Conservation (phyloP, 345 rosid species). For the Populus euphratica region DNA sequence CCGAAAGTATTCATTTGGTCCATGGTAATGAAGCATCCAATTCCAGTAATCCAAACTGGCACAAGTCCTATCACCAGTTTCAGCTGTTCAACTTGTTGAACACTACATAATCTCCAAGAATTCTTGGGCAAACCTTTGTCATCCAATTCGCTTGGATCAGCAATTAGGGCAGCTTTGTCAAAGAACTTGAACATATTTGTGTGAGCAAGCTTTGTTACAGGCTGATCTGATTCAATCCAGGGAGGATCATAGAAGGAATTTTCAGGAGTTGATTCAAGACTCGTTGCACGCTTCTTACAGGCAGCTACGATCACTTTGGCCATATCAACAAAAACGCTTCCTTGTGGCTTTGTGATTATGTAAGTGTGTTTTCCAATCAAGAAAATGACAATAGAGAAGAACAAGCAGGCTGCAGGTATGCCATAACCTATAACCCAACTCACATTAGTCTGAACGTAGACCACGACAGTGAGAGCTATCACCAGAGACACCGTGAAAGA, state of each 20-base stretch:
- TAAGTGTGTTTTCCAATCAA: constrained; percentile 51
- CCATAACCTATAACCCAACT: constrained; percentile 64
- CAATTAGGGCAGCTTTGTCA: constrained; percentile 53
- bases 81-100: constrained; percentile 60
- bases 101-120: constrained; percentile 55
- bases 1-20: constrained; percentile 69
- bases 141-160: constrained; percentile 45
- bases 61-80: constrained; percentile 43
- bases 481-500: constrained; percentile 56
- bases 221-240: constrained; percentile 1
- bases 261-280: not conserved
- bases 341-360: constrained; percentile 44
- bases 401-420: constrained; percentile 59
- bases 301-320: constrained; percentile 51
- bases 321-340: constrained; percentile 51
- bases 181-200: constrained; percentile 42
- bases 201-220: constrained; percentile 23
- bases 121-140: constrained; percentile 36
- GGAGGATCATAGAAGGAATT: constrained; percentile 41
- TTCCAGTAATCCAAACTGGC: constrained; percentile 65
- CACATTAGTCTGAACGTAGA: constrained; percentile 58
- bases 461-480: constrained; percentile 56
- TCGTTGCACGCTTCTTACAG: constrained; percentile 31
- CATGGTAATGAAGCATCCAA: constrained; percentile 53
- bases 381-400: constrained; percentile 45